Conservation (phyloP, 768 basidiomycete species). For the Tulasnella sp. region DNA sequence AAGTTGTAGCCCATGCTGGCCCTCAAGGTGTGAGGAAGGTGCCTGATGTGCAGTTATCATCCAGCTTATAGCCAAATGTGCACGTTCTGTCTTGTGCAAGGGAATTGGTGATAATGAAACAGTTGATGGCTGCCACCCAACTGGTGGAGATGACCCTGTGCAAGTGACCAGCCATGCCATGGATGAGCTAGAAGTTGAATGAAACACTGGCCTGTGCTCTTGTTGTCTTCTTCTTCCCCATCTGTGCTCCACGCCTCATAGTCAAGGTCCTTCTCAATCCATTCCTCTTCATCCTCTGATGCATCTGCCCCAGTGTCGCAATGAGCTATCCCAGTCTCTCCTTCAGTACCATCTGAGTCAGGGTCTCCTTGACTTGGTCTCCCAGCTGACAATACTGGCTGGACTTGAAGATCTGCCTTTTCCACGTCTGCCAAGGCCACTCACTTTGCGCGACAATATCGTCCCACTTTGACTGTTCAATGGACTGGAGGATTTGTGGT, state of each 20-base stretch:
- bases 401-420: neutral
- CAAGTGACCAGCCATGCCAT: neutral
- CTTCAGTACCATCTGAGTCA: neutral
- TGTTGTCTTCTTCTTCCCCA: too few relatives aligned
- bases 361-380: too few relatives aligned
- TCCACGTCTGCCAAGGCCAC: neutral
- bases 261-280: neutral
- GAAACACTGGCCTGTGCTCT: neutral
- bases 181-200: neutral
- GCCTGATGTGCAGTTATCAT: neutral
- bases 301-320: neutral
- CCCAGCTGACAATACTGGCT: neutral
- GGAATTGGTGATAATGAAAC: neutral
- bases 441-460: neutral
- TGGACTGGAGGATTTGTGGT: neutral
- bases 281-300: neutral
- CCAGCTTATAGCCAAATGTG: neutral
- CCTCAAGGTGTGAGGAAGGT: neutral
- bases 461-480: neutral
- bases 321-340: neutral
- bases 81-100: neutral
- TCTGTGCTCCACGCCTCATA: neutral
- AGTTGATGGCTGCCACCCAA: too few relatives aligned
- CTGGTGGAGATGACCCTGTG: neutral
- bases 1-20: neutral